Conservation (phyloP, 139 green algal genomes). For the Asterochloris erici region DNA sequence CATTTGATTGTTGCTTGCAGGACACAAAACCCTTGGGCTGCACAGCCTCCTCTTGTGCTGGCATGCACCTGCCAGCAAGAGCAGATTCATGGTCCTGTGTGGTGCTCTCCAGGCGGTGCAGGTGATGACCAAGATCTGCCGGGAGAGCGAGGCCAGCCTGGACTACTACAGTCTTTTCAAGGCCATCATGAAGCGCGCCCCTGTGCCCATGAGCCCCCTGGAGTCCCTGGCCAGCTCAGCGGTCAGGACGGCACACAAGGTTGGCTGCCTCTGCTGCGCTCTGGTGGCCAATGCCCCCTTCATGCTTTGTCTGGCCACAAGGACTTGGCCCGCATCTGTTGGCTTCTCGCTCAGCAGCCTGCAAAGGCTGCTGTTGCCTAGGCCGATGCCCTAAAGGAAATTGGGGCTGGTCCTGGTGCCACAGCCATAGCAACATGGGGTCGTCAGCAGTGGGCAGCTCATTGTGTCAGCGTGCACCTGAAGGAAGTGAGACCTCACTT, state of each 20-base stretch:
- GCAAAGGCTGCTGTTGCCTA: too few relatives aligned
- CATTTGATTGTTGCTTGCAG: too few relatives aligned
- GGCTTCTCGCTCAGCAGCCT: too few relatives aligned
- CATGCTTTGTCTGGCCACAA: background rate
- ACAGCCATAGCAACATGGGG: background rate
- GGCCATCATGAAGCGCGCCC: slow-evolving; percentile 79
- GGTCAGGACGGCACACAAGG: slow-evolving; percentile 93
- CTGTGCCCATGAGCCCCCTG: slow-evolving; percentile 89
- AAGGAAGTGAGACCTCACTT: background rate
- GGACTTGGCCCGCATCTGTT: too few relatives aligned
- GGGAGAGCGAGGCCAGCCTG: slow-evolving; percentile 86
- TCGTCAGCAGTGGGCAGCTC: background rate
- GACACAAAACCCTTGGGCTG: too few relatives aligned
- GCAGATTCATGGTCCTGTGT: too few relatives aligned
- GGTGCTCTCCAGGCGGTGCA: slow-evolving; percentile 24
- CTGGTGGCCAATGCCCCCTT: background rate
- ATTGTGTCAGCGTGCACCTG: too few relatives aligned
- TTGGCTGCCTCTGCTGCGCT: slow-evolving; percentile 10
- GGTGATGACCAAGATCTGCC: slow-evolving; percentile 93
- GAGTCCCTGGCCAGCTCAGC: slow-evolving; percentile 94
- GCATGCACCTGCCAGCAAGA: too few relatives aligned
- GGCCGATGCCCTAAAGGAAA: too few relatives aligned
- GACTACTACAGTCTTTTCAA: slow-evolving; percentile 96
- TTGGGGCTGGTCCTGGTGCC: background rate
- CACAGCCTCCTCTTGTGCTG: too few relatives aligned